Conservation (phyloP, 1,284 basidiomycete genomes). For the Malassezia restricta region DNA sequence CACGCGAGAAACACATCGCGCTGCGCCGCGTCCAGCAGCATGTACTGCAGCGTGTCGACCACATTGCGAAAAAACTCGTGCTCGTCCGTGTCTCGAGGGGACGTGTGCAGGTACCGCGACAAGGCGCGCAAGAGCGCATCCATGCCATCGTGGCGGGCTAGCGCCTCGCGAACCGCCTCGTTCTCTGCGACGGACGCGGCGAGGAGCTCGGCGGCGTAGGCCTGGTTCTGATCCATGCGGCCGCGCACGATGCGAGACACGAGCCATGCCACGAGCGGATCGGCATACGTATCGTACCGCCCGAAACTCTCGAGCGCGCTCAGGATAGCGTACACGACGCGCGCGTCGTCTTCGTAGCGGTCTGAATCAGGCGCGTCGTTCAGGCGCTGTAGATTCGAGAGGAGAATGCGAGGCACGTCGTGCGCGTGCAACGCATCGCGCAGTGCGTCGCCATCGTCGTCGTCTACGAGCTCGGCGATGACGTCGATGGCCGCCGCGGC, state of each 20-base stretch:
- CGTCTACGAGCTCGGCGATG: constrained; percentile 86
- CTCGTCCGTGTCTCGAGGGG: constrained; percentile 76
- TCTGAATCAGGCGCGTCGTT: constrained; percentile 18
- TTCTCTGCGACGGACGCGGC: constrained; percentile 66
- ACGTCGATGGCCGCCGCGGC: constrained; percentile 28
- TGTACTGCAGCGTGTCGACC: constrained; percentile 75
- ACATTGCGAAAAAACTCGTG: constrained; percentile 93
- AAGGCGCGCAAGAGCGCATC: constrained; percentile 65
- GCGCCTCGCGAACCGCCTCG: constrained; percentile 11
- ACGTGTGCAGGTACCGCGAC: constrained; percentile 62
- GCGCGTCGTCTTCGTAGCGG: constrained; percentile 24
- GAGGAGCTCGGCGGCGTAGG: constrained; percentile 54
- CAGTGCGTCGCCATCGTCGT: constrained; percentile 60
- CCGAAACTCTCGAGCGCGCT: constrained; percentile 79
- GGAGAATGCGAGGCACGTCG: constrained; percentile 72
- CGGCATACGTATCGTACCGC: constrained; percentile 55
- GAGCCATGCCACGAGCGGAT: constrained; percentile 66
- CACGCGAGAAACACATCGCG: constrained; percentile 72
- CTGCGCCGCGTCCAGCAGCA: constrained; percentile 57
- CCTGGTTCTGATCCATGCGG: constrained; percentile 41
- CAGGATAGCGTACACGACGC: constrained; percentile 35
- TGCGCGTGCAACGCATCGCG: constrained; percentile 44
- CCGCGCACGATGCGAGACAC: constrained; percentile 59
- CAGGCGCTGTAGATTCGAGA: constrained; percentile 61
- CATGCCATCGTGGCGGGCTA: constrained; percentile 57